Percentiles rank a stretch among this genome's conserved stretches.
phyloP scores from a whole-genome alignment of 192 early-diverging fungal species.

The Coemansia aciculifera region DNA sequence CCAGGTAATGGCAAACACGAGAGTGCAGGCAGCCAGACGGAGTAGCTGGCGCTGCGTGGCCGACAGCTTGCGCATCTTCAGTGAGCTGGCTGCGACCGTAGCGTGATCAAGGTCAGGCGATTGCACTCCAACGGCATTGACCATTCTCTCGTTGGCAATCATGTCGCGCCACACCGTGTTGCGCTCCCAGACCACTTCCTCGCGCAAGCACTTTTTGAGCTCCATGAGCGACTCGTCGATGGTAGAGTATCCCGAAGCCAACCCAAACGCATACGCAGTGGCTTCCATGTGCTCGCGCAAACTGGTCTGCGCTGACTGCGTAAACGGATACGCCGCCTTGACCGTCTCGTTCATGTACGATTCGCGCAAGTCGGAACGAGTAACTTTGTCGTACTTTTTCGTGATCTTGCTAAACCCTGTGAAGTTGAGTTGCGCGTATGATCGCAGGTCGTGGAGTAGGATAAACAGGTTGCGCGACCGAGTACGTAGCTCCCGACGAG shows the following conservation, averaged over 20 bases:
- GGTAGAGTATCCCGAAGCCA: constrained; percentile 39
- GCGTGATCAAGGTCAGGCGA: constrained; percentile 45
- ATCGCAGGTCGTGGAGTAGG: constrained; percentile 78
- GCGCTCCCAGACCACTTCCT: constrained; percentile 93
- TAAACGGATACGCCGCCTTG: constrained; percentile 69
- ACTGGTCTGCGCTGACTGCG: constrained; percentile 58
- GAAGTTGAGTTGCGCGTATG: constrained; percentile 85
- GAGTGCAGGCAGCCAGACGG: constrained; percentile 56
- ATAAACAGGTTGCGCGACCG: constrained; percentile 77
- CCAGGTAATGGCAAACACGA: constrained; percentile 63
- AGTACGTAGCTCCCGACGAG: constrained; percentile 47
- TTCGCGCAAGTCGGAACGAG: constrained; percentile 68
- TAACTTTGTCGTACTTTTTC: constrained; percentile 98
- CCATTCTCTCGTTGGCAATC: constrained; percentile 84
- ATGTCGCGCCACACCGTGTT: constrained; percentile 98
- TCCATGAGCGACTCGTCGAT: constrained; percentile 67
- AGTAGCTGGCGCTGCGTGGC: constrained; percentile 55
- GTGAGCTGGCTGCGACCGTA: constrained; percentile 10
- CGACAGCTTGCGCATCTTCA: constrained; percentile 58
- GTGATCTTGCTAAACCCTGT: constrained; percentile 94
- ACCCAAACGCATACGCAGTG: constrained; percentile 29
- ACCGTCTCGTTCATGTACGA: constrained; percentile 70
- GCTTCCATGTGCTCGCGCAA: constrained; percentile 65
- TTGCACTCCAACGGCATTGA: constrained; percentile 70
- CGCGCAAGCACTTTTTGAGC: constrained; percentile 79